These are phyloP conservation scores for Flaveria linearis DNA, from an alignment of 129 eudicot genomes.

Conservation along the genomic window DNA sequence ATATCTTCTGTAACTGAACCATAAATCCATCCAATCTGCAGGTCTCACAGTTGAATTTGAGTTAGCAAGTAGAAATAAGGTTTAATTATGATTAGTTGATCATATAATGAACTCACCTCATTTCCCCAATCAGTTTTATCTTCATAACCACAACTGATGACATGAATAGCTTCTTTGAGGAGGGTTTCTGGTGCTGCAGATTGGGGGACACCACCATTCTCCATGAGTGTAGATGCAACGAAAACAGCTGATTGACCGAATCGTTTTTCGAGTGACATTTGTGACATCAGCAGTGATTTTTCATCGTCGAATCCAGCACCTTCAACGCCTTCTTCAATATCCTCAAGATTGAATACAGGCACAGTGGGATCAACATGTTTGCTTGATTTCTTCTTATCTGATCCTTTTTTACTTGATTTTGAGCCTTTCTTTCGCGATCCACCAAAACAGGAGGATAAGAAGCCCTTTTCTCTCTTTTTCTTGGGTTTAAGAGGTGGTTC, in stretches of 20 bases:
- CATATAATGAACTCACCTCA: conserved; percentile 51
- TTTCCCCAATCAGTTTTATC: conserved; percentile 97
- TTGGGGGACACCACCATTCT: conserved; percentile 97
- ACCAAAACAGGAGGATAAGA: conserved; percentile 81
- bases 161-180: conserved; percentile 98
- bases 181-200: conserved; percentile 93
- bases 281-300: conserved; percentile 93
- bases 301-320: conserved; percentile 99
- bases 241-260: conserved; percentile 95
- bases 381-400: conserved; percentile 93
- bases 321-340: conserved; percentile 98
- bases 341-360: conserved; percentile 92
- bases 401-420: conserved; percentile 81
- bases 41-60: conserved; percentile 14
- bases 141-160: conserved; percentile 97
- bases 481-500: conserved; percentile 98
- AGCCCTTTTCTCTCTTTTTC: conserved; percentile 73
- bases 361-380: conserved; percentile 94
- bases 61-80: background rate
- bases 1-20: conserved; percentile 98
- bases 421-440: conserved; percentile 74
- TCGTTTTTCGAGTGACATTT: conserved; percentile 95
- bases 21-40: conserved; percentile 98
- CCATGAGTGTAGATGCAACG: conserved; percentile 99
- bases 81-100: background rate